Evolutionary conservation across 768 basidiomycete species (phyloP), one percentile per base, ranked within the genome.

Genomic region (Boletus reticulatus): DNA sequence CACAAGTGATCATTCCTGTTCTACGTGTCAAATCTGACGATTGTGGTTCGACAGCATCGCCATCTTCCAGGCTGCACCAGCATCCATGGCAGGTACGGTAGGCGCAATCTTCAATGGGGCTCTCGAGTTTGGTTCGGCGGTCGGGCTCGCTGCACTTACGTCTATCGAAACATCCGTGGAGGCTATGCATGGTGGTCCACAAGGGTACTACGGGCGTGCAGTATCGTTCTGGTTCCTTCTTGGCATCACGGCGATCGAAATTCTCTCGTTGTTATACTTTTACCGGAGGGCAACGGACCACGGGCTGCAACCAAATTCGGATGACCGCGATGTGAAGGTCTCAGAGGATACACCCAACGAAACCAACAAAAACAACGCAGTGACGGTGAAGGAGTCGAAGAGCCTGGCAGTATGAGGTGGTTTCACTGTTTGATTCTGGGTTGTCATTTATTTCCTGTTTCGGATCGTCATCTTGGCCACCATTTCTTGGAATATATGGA

Each of bases 91-190:
- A 6, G 83, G 83, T 43, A 79, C 77, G 6, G 75, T 82, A 14
- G 80, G 80, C n/a, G 83, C 83, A 16, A 77, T 84, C 38, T 81
- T 82, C 72, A 81, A 80, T 52, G 74, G 76, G 22, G 78, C 79
- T 11, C 74, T 83, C 1, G 80, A 84, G 62, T 69, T 81, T 55
- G 81, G 81, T 32, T 75, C 75, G 10, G 83, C 83, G 9, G 69
- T 80, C 22, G 80, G 79, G n/a, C 67, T 80, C 29, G 78, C 83
- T 14, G 73, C 74, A 20, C 72, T 81, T 20, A 76, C 66, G 29
- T 78, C 80, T 16, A 81, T 84, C 59, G 67, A 80, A 68, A 73
- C 74, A 6, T 77, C 76, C 43, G 69, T 82, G 27, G 71, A 79
- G 61, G 53, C 55, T 42, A 58, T 47, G 14, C 61, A 71, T 53